Evolutionary conservation across 805 yeast species (phyloP), one percentile per base, ranked within the genome.

Genomic region (Saccharomycopsis javanensis): DNA sequence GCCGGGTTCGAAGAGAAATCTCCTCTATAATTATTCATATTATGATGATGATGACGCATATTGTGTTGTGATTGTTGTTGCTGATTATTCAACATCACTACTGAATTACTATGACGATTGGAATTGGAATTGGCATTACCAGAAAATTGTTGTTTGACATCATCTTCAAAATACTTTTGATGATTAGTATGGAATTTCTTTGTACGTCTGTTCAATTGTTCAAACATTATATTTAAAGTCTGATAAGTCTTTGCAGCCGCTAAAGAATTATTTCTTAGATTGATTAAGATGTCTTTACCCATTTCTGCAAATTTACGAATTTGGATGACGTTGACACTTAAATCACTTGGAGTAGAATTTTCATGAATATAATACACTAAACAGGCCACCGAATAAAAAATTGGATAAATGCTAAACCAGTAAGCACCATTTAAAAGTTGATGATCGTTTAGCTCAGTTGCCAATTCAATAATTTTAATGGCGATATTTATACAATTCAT

Each of bases 371-470:
- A 88, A 65, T 85, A 88, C 16, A 88, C 86, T 64, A 89, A 74
- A 65, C 96, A 86, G 0, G 96, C 95, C 59, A 89, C 89, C 2
- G 95, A 83, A 70, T 88, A 88, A 68, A 89, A 90, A 4, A 90
- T 85, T 0, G 96, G 88, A 68, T 90, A 90, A 66, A 87, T 86
- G 5, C 94, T 83, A 66, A 88, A 90, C 96, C 96, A 89, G 66
- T 90, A 91, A 1, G 94, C 86, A 0, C 96, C 96, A 62, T 83
- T 80, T 42, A 90, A 72, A 68, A 88, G 75, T 58, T 83, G 77
- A 61, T 82, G 80, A 62, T 80, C 78, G 60, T 86, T 82, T 89
- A 90, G 81, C 65, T 85, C 89, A 63, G 86, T 82, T 0, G 96
- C 89, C 57, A 88, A 68, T 64, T 83, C 83, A 16, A 90, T 90